phyloP scores from a whole-genome alignment of 345 rosid species.

The Streptanthus diversifolius region DNA sequence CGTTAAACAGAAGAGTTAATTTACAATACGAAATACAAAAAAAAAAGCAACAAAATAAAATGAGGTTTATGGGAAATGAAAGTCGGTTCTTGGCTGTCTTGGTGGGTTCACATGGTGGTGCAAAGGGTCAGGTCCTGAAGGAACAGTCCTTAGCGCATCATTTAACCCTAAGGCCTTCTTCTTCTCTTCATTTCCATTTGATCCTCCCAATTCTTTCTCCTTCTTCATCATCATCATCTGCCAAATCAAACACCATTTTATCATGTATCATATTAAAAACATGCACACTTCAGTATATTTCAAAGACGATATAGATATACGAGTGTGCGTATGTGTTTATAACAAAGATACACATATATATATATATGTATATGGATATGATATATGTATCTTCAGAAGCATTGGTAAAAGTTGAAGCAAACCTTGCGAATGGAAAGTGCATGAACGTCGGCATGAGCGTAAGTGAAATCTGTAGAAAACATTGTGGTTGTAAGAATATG shows the following conservation, averaged over 20 bases:
- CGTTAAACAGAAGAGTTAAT: conserved; percentile 9
- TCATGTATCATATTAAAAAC: background rate
- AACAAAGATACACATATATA: background rate
- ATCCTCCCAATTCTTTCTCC: background rate
- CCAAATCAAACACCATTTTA: background rate
- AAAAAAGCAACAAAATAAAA: background rate
- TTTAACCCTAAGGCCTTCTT: background rate
- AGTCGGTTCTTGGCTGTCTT: conserved; percentile 45
- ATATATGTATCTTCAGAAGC: background rate
- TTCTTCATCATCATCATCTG: conserved; percentile 32
- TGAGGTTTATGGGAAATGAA: conserved; percentile 6
- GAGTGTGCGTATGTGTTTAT: background rate
- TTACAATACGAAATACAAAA: background rate
- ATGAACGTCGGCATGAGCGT: conserved; percentile 17
- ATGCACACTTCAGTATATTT: background rate
- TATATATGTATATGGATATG: background rate
- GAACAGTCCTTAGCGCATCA: conserved; percentile 58
- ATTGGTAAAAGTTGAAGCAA: background rate
- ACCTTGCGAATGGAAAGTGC: conserved; percentile 39
- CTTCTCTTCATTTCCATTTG: background rate
- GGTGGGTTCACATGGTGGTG: conserved; percentile 73
- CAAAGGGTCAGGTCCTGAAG: conserved; percentile 82
- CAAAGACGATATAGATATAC: background rate
- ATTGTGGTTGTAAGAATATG: background rate
- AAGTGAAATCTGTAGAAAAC: conserved; percentile 21